phyloP scores from a whole-genome alignment of 164 flowering plant species.

The Aristolochia fimbriata region DNA sequence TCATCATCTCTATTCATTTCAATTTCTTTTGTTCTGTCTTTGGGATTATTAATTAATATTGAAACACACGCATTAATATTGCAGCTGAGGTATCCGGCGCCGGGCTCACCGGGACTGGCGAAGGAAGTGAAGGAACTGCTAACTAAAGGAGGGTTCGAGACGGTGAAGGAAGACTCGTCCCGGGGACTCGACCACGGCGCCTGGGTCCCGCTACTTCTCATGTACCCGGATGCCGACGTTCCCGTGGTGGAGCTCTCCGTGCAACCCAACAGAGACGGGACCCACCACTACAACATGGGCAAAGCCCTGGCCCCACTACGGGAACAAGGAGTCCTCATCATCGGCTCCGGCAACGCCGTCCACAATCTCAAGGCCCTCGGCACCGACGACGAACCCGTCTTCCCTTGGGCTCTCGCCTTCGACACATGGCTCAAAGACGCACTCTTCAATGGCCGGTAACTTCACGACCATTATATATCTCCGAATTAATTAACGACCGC shows the following conservation, averaged over 20 bases:
- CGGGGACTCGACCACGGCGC: constrained; percentile 92
- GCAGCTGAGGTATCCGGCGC: constrained; percentile 80
- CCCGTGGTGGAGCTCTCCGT: constrained; percentile 79
- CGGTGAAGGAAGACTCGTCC: constrained; percentile 40
- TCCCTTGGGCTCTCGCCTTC: constrained; percentile 64
- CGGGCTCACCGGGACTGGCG: constrained; percentile 68
- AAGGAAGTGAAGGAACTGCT: constrained; percentile 55
- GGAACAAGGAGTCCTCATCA: constrained; percentile 70
- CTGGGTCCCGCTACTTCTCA: constrained; percentile 79
- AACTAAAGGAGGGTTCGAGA: constrained; percentile 28
- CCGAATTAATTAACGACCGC: too few species aligned
- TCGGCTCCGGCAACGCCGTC: constrained; percentile 82
- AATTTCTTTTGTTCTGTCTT: too few species aligned
- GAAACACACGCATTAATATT: too few species aligned
- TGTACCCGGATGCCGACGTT: constrained; percentile 78
- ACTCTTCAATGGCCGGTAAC: constrained; percentile 60
- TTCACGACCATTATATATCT: too few species aligned
- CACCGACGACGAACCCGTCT: constrained; percentile 4
- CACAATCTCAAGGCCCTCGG: constrained; percentile 47
- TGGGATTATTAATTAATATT: too few species aligned
- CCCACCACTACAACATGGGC: constrained; percentile 73
- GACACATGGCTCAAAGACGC: constrained; percentile 70
- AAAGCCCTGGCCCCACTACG: constrained; percentile 66
- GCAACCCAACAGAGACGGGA: constrained; percentile 38
- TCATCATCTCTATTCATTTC: too few species aligned